These are phyloP conservation scores for Schizothecium vesticola DNA, from an alignment of 495 filamentous ascomycete species.

Conservation along the genomic window DNA sequence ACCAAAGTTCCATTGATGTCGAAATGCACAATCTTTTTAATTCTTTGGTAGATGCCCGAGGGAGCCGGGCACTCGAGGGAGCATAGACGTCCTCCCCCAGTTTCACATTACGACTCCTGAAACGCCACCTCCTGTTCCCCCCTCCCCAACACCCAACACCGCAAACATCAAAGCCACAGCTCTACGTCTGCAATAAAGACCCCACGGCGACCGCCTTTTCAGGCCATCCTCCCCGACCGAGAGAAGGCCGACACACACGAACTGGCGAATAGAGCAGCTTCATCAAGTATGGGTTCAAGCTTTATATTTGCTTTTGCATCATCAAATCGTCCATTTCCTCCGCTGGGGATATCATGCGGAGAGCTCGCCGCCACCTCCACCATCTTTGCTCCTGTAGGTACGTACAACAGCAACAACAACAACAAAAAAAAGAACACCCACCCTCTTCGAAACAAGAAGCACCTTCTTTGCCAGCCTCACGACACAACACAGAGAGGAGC, in stretches of 20 bases:
- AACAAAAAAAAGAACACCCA: neutral
- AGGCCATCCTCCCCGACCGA: neutral
- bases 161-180: neutral
- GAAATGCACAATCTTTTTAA: too few relatives aligned
- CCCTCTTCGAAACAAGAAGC: neutral
- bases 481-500: too few relatives aligned
- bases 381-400: neutral
- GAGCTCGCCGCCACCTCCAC: neutral
- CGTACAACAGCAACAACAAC: neutral
- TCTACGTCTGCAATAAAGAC: neutral
- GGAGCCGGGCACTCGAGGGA: too few relatives aligned
- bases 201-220: neutral
- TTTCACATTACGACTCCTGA: slow-evolving; percentile 4
- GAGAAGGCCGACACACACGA: neutral
- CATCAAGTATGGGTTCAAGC: neutral
- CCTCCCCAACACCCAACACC: neutral
- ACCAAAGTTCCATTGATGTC: too few relatives aligned
- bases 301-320: neutral
- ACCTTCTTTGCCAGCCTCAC: neutral
- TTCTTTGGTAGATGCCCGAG: too few relatives aligned
- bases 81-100: neutral
- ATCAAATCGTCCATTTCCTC: neutral
- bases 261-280: neutral
- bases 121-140: neutral
- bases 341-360: neutral